A percentile compares a stretch with the other conserved stretches of the same genome.
Evolutionary conservation across 2,329 filamentous ascomycete species (phyloP).

Genomic region (Ophioceras dolichostomum): DNA sequence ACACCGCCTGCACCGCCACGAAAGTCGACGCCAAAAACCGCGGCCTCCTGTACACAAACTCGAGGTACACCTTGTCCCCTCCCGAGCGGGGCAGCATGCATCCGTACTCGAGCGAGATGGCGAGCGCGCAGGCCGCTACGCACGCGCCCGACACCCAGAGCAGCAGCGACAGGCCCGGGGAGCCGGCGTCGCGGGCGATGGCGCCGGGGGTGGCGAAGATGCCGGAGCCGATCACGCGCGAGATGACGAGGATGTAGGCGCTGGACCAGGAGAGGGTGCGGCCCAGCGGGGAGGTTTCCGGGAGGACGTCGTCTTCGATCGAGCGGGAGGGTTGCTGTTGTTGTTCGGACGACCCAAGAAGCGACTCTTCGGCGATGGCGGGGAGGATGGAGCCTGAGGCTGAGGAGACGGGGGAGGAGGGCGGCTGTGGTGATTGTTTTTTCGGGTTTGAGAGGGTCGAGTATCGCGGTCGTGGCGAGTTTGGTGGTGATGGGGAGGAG

Average conservation of each 20-base stretch:
- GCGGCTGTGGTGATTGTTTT: no score
- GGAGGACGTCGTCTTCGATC: constrained; percentile 45
- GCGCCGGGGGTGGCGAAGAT: constrained; percentile 62
- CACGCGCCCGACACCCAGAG: constrained; percentile 53
- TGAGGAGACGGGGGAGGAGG: not conserved
- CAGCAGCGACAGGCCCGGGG: constrained; percentile 47
- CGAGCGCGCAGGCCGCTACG: constrained; percentile 47
- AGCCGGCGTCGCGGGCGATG: constrained; percentile 54
- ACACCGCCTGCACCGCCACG: constrained; percentile 48
- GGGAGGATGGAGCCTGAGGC: not conserved
- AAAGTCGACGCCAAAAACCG: constrained; percentile 52
- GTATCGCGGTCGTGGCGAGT: no score
- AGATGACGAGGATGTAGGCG: constrained; percentile 56
- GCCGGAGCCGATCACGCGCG: constrained; percentile 55
- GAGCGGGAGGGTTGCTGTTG: constrained; percentile 7
- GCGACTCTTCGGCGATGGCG: no score
- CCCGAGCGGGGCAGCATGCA: constrained; percentile 60
- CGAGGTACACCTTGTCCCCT: constrained; percentile 58
- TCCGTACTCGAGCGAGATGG: constrained; percentile 54
- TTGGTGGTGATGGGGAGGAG: no score
- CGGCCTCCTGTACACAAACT: constrained; percentile 53
- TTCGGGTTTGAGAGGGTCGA: no score
- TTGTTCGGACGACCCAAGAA: not conserved
- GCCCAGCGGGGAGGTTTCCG: constrained; percentile 44
- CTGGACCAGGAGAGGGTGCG: constrained; percentile 50